Percentiles rank a stretch among this genome's conserved stretches.
These are phyloP conservation scores for Nigrospora sphaerica DNA, from an alignment of 2,329 filamentous ascomycete genomes.

Conservation along the genomic window DNA sequence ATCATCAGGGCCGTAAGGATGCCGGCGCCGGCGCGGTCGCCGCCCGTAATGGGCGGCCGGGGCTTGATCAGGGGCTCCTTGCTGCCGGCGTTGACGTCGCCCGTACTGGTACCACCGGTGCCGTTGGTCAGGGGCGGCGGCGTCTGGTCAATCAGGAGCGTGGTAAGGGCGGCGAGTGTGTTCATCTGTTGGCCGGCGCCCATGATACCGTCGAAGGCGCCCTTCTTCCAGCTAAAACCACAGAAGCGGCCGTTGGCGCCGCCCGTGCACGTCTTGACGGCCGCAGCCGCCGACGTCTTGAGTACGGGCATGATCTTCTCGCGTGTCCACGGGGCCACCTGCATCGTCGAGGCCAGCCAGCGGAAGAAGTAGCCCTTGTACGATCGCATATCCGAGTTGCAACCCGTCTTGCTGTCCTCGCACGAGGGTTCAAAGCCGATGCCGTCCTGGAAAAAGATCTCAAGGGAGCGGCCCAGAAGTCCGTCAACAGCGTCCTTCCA, in stretches of 20 bases:
- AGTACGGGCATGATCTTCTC: conserved; percentile 51
- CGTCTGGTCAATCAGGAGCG: conserved; percentile 24
- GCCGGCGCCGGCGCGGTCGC: conserved; percentile 40
- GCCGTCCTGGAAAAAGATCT: conserved; percentile 48
- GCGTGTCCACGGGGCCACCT: conserved; percentile 54
- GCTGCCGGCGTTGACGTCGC: conserved; percentile 36
- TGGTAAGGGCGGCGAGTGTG: conserved; percentile 42
- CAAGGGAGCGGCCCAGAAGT: conserved; percentile 41
- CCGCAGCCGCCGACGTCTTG: conserved; percentile 48
- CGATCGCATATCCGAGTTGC: conserved; percentile 64
- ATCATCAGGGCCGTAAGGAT: conserved; percentile 39
- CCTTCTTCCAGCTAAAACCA: conserved; percentile 52
- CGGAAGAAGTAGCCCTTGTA: conserved; percentile 67
- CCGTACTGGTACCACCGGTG: conserved; percentile 43
- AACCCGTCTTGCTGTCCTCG: conserved; percentile 45
- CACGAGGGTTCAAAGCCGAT: conserved; percentile 63
- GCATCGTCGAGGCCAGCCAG: conserved; percentile 54
- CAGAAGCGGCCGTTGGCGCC: conserved; percentile 52
- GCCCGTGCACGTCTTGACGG: conserved; percentile 55
- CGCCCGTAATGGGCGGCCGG: conserved; percentile 28
- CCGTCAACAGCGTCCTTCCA: conserved; percentile 52
- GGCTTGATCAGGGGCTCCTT: conserved; percentile 13
- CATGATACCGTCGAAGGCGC: conserved; percentile 31
- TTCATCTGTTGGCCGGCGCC: conserved; percentile 52
- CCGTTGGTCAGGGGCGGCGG: conserved; percentile 37